Evolutionary conservation across 2,329 filamentous ascomycete species (phyloP).

Genomic region (Phialophora chinensis): DNA sequence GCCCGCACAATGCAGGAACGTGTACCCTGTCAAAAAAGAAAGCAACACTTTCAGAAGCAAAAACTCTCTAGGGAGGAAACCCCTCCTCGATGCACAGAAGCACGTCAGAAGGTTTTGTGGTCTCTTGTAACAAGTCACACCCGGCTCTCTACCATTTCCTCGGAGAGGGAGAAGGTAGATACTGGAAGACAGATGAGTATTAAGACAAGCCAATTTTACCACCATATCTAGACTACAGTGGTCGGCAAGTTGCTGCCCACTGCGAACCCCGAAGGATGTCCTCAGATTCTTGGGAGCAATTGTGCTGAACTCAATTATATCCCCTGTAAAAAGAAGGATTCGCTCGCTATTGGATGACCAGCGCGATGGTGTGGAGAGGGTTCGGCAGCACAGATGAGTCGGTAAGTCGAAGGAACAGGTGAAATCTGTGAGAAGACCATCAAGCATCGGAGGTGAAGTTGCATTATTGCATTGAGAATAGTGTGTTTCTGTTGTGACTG

Average conservation of each 20-base stretch:
- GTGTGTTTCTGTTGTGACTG: background rate
- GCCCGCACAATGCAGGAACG: background rate
- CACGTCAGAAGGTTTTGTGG: conserved; percentile 1
- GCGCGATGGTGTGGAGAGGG: background rate
- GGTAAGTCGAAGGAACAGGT: background rate
- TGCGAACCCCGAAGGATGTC: background rate
- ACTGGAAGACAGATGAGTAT: conserved; percentile 10
- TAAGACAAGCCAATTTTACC: conserved; percentile 11
- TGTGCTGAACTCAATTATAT: background rate
- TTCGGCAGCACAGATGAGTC: background rate
- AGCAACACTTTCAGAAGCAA: background rate
- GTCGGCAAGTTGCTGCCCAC: background rate
- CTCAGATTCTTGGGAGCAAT: background rate
- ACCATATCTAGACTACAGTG: background rate
- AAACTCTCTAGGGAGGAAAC: background rate
- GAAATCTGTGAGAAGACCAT: background rate
- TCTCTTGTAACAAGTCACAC: conserved; percentile 15
- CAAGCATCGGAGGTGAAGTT: background rate
- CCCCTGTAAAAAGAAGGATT: background rate
- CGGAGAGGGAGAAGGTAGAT: conserved; percentile 2
- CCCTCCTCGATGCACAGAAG: background rate
- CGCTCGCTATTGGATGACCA: background rate
- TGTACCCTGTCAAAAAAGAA: background rate
- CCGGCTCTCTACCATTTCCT: conserved; percentile 7
- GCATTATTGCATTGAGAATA: background rate